Conservation (phyloP, 768 basidiomycete genomes). For the Leucosporidium scottii region DNA sequence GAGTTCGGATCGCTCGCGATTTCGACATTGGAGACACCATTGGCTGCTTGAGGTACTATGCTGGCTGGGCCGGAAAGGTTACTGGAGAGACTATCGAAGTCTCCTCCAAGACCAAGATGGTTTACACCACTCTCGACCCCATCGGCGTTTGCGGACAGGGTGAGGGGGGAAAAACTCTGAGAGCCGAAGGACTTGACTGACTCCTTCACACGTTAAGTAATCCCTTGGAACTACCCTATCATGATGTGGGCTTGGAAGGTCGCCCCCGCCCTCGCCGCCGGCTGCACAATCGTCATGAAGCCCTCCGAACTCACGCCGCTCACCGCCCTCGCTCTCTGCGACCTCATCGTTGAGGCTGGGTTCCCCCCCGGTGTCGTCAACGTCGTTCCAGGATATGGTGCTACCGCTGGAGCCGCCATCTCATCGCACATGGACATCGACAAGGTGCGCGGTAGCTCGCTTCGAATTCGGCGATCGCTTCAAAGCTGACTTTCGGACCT, state of each 20-base stretch:
- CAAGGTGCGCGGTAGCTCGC: background rate
- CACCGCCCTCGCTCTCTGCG: constrained; percentile 48
- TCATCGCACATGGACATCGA: constrained; percentile 66
- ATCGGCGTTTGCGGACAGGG: constrained; percentile 85
- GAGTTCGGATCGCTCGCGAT: constrained; percentile 39
- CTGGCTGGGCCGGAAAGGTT: constrained; percentile 83
- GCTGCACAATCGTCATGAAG: constrained; percentile 92
- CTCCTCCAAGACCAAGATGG: constrained; percentile 59
- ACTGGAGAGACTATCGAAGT: constrained; percentile 77
- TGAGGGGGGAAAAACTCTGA: background rate
- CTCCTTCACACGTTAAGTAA: constrained; percentile 22
- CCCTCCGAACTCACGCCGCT: constrained; percentile 51
- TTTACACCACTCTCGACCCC: constrained; percentile 80
- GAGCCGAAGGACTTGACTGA: background rate
- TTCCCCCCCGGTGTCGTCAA: constrained; percentile 90
- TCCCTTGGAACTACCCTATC: constrained; percentile 10
- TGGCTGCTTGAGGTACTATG: constrained; percentile 58
- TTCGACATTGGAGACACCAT: constrained; percentile 38
- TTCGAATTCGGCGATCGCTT: too few relatives aligned
- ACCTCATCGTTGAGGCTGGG: constrained; percentile 74
- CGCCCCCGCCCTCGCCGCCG: constrained; percentile 80
- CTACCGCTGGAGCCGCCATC: constrained; percentile 76
- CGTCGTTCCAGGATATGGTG: constrained; percentile 69
- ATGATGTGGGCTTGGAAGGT: constrained; percentile 64
- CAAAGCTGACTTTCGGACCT: too few relatives aligned